Evolutionary conservation across 1,284 basidiomycete species (phyloP).

Genomic region (Cystobasidium slooffiae): DNA sequence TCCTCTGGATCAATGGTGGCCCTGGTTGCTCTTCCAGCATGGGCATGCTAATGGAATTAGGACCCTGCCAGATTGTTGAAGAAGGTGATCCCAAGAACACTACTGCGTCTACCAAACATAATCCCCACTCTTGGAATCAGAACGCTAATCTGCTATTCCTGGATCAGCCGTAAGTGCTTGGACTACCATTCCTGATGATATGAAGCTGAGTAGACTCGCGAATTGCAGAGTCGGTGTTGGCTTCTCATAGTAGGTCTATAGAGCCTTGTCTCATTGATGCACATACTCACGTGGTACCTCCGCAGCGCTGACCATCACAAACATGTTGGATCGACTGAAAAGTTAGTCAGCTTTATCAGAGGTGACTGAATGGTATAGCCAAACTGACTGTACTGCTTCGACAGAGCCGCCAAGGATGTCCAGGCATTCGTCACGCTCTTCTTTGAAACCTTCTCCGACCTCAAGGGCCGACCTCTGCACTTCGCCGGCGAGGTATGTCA

Average conservation of each 20-base stretch:
- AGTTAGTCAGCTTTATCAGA: constrained; percentile 12
- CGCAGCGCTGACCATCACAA: constrained; percentile 51
- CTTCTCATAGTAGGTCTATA: constrained; percentile 51
- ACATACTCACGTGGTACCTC: not conserved
- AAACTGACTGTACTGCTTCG: not conserved
- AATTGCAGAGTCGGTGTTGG: constrained; percentile 56
- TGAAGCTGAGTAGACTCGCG: constrained; percentile 51
- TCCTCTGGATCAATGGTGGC: constrained; percentile 58
- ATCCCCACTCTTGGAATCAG: constrained; percentile 60
- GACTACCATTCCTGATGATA: not conserved
- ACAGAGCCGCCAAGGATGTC: constrained; percentile 53
- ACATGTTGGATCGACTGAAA: constrained; percentile 50
- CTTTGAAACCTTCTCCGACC: constrained; percentile 54
- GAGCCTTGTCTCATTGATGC: not conserved
- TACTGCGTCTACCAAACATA: constrained; percentile 57
- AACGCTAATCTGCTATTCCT: constrained; percentile 50
- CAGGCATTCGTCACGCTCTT: constrained; percentile 56
- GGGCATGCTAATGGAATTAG: constrained; percentile 60
- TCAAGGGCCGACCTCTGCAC: constrained; percentile 49
- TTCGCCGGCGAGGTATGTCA: constrained; percentile 42
- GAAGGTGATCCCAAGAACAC: constrained; percentile 38
- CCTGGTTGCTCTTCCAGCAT: constrained; percentile 58
- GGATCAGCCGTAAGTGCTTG: constrained; percentile 38
- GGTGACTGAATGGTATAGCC: not conserved
- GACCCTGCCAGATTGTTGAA: constrained; percentile 51